A percentile compares a stretch with the other conserved stretches of the same genome.
Evolutionary conservation across 2,329 filamentous ascomycete species (phyloP).

Genomic region (Aspergillus uvarum): DNA sequence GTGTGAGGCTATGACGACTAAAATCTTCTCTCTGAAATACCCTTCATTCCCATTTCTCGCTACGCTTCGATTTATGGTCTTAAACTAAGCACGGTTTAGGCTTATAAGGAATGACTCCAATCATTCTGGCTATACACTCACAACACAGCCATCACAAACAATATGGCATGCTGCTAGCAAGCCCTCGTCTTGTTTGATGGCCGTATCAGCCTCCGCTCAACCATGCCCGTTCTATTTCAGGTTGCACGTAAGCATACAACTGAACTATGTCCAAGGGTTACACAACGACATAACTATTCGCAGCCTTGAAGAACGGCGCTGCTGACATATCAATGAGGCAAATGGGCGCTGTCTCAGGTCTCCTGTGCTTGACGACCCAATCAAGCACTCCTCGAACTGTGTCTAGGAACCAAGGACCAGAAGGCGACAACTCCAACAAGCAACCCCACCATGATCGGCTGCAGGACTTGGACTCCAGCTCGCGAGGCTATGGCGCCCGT

Average conservation of each 20-base stretch:
- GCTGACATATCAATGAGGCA: neutral
- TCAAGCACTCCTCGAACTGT: constrained; percentile 9
- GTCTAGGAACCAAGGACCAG: constrained; percentile 23
- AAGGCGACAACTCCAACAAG: constrained; percentile 23
- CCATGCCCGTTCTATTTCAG: neutral
- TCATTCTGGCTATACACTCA: neutral
- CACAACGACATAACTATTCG: neutral
- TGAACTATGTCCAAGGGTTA: neutral
- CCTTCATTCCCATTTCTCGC: neutral
- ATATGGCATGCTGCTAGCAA: neutral
- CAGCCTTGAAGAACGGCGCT: neutral
- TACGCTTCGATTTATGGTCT: neutral
- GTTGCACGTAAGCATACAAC: neutral
- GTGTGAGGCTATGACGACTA: constrained; percentile 44
- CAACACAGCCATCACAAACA: neutral
- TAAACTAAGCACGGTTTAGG: neutral
- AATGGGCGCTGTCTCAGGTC: neutral
- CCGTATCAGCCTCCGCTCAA: neutral
- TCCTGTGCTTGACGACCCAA: neutral
- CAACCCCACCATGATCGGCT: constrained; percentile 27
- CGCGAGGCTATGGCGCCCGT: constrained; percentile 26
- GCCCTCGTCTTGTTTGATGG: neutral
- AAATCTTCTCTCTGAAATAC: constrained; percentile 49
- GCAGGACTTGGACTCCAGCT: constrained; percentile 24
- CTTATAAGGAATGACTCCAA: neutral